Conservation (phyloP, 768 basidiomycete species). For the Lentinula guzmanii region DNA sequence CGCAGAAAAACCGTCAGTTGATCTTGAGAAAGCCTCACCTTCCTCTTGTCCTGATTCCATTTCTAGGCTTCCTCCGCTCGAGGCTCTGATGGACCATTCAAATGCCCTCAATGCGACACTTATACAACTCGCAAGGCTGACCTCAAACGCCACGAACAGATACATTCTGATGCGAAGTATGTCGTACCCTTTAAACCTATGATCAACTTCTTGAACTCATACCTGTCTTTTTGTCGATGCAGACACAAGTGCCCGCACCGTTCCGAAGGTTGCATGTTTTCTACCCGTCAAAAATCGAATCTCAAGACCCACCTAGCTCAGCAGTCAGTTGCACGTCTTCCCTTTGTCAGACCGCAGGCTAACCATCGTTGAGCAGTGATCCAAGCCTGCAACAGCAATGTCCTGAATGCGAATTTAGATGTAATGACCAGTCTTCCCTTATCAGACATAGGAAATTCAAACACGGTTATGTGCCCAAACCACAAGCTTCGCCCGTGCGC, state of each 20-base stretch:
- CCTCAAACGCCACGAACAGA: neutral
- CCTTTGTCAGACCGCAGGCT: neutral
- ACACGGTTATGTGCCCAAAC: neutral
- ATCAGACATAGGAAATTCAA: neutral
- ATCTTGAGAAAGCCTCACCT: neutral
- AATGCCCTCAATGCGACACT: neutral
- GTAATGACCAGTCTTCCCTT: neutral
- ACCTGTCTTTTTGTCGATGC: neutral
- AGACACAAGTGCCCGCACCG: neutral
- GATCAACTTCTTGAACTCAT: neutral
- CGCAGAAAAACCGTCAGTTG: neutral
- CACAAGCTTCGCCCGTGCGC: neutral
- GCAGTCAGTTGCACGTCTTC: neutral
- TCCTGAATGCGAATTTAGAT: neutral
- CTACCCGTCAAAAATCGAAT: neutral
- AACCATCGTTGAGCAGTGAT: neutral
- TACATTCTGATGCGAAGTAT: neutral
- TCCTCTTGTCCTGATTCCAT: neutral
- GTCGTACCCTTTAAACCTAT: neutral
- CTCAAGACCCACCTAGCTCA: neutral
- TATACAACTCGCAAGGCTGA: neutral
- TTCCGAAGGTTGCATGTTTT: neutral
- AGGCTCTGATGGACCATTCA: neutral
- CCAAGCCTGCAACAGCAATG: neutral
- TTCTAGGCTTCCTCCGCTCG: neutral